Base-by-base conservation (phyloP, 2,329 filamentous ascomycete genomes). In the Nigrospora sphaerica region DNA sequence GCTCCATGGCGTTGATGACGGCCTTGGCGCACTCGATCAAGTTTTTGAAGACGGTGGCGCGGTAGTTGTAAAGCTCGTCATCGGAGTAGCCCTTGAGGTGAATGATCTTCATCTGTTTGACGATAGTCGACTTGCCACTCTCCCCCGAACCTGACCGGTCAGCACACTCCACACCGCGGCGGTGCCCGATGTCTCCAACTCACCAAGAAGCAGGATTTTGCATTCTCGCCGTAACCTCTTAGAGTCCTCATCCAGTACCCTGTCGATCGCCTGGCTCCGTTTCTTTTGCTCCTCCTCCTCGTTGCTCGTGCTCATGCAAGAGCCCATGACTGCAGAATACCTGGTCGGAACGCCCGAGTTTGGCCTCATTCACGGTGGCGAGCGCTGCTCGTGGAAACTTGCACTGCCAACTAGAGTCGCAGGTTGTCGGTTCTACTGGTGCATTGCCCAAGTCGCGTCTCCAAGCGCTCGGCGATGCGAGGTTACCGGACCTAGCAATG, bases 91-190 rank as follows among this genome's bases (percentile, higher is more conserved):
- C 93, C 70, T 96, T 95, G 60, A 97, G 86, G 63, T 98, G 93
- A 62, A 98, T 97, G 59, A 98, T 98, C 72, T 97, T 98, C 93
- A 98, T 98, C 76, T 98, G 93, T 70, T 98, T 98, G 57, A 98
- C 93, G 60, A 98, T 97, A 11, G 93, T 98, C 48, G 93, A 97
- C 71, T 98, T 98, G 57, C 93, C 93, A 69, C 92, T 97, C 73
- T 98, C 93, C 55, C 93, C 93, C 54, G 93, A 97, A 55, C 93
- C 93, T 96, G 65, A 18, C 12, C 16, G 2, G 34, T 36, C 36
- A 35, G 18, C 13, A 23, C 39, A 28, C 40, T 36, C 12, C 36
- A 19, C 31, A 33, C n/a, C 33, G 43, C 34, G 46, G 39, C 32
- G 51, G 55, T 32, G 50, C 41, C n/a, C 23, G 23, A 28, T 28